Evolutionary conservation across 2,329 filamentous ascomycete species (phyloP), one percentile per base, ranked within the genome.

Genomic region (Emergomyces orientalis): DNA sequence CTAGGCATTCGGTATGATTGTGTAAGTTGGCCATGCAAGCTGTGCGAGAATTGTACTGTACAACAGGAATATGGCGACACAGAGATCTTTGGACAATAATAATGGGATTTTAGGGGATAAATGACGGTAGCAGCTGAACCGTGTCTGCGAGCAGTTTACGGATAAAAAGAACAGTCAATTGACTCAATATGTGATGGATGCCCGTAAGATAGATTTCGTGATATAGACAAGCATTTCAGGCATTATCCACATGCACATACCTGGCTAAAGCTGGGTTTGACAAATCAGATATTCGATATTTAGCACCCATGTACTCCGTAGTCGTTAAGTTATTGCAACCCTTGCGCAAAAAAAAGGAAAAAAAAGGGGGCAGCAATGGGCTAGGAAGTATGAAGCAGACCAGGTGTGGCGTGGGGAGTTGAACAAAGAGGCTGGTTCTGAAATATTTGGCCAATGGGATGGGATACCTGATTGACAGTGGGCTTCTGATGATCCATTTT

Each of bases 191-290:
- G 13, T 27, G 47, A 27, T 22, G 30, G 27, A 54, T 27, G 17
- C 17, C 6, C 3, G 22, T 13, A 7, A 32, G 27, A 52, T 32
- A 32, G 27, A 55, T 55, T n/a, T 55, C n/a, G 34, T 34, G 52
- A 55, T 55, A 55, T 55, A 55, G 52, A 37, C 52, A 55, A 55
- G 52, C 52, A 55, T 55, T 55, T 34, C 30, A 37, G 22, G 19
- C 19, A 19, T 54, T 54, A 54, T 32, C 27, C 19, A 34, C 27
- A 32, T 54, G 19, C 27, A 34, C 8, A 22, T 11, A 17, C 27
- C 30, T n/a, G 27, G 51, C 27, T 8, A 22, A 11, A 3, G 17
- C 30, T 22, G 30, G 51, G 17, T n/a, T n/a, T n/a, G 51, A 22
- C 51, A 37, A 55, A 55, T 55, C 19, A 22, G 14, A 34, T 34